These are phyloP conservation scores for Dichotomopilus funicola DNA, from an alignment of 2,329 filamentous ascomycete species.

Conservation along the genomic window DNA sequence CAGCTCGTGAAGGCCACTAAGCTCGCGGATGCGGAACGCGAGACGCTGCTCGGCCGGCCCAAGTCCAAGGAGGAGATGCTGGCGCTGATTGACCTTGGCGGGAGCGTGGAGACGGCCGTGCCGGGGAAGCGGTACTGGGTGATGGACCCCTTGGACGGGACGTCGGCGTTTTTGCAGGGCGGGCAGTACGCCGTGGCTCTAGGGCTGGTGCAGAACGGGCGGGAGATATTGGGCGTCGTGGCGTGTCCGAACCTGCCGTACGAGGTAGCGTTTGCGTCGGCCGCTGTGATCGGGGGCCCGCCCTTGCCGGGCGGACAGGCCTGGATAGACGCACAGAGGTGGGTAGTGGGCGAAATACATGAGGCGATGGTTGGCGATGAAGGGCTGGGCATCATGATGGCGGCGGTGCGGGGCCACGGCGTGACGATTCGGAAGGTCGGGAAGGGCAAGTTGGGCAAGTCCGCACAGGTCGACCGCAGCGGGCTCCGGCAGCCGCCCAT, in stretches of 20 bases:
- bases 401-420: background rate
- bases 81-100: background rate
- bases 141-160: constrained; percentile 21
- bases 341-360: background rate
- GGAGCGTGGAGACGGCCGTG: background rate
- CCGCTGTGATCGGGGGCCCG: background rate
- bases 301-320: too few relatives aligned
- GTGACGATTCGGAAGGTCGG: background rate
- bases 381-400: background rate
- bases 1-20: background rate
- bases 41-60: background rate
- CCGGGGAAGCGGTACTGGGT: constrained; percentile 11
- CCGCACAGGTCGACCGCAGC: background rate
- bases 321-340: background rate
- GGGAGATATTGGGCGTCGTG: background rate
- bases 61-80: background rate
- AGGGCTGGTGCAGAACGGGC: constrained; percentile 6
- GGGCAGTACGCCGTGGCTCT: constrained; percentile 19
- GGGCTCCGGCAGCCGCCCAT: background rate
- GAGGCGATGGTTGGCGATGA: background rate
- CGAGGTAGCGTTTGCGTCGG: background rate
- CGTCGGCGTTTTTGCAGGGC: constrained; percentile 14
- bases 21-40: background rate
- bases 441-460: background rate
- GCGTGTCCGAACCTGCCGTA: background rate